phyloP scores from a whole-genome alignment of 1,284 basidiomycete species.

The Trametes pubescens region DNA sequence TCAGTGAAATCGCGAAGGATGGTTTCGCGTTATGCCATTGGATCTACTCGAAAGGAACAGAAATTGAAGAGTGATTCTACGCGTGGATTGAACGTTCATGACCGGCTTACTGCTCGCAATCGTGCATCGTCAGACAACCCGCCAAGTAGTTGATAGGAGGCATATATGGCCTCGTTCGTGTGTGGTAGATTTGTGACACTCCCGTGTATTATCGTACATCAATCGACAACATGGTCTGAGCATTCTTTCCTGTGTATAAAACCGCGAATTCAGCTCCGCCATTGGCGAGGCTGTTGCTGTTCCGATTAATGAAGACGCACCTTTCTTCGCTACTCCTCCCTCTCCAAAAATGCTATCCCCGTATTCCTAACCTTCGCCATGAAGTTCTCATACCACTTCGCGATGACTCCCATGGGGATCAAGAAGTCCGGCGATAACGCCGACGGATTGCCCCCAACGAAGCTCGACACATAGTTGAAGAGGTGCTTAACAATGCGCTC shows the following conservation, averaged over 20 bases:
- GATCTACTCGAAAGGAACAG: too few species aligned
- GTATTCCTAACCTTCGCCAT: constrained; percentile 74
- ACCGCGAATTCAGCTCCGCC: constrained; percentile 40
- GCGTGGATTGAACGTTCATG: too few species aligned
- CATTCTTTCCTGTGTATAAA: constrained; percentile 26
- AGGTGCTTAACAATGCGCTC: constrained; percentile 79
- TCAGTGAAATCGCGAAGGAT: too few species aligned
- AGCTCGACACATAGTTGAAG: constrained; percentile 87
- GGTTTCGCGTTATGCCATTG: too few species aligned
- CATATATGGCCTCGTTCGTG: too few species aligned
- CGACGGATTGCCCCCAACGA: constrained; percentile 59
- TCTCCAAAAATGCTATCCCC: constrained; percentile 81
- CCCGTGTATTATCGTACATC: too few species aligned
- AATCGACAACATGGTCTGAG: too few species aligned
- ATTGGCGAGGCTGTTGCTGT: not conserved
- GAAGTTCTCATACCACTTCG: constrained; percentile 86
- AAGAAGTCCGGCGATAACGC: constrained; percentile 66
- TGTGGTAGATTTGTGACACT: too few species aligned
- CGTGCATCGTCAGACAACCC: constrained; percentile 1
- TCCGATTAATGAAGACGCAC: not conserved
- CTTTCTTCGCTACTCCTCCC: constrained; percentile 53
- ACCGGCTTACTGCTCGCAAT: too few species aligned
- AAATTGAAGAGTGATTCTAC: too few species aligned
- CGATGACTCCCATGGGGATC: constrained; percentile 80
- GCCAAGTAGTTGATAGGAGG: constrained; percentile 23